Base-by-base conservation (phyloP, 169 alveolate genomes). In the Cardiosporidium cionae region DNA sequence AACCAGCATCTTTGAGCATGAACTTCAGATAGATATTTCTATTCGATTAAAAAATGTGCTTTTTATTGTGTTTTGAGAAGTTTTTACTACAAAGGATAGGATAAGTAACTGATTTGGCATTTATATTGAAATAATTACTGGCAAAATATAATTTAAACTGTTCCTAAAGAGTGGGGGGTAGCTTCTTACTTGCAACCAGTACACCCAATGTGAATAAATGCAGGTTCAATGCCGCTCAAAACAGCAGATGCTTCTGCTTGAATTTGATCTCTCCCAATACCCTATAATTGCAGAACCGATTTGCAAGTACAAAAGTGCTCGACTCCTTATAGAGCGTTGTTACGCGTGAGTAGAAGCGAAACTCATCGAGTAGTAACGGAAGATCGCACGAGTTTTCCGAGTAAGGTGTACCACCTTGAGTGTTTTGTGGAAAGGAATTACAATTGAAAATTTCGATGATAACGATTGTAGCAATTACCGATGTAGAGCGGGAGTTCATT, bases 151-250 rank as follows among this genome's bases (percentile, higher is more conserved):
- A n/a, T n/a, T n/a, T n/a, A n/a, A n/a, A n/a, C n/a, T n/a, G n/a
- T n/a, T n/a, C n/a, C n/a, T n/a, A n/a, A n/a, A n/a, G n/a, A n/a
- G n/a, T n/a, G n/a, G n/a, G n/a, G n/a, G n/a, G n/a, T n/a, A n/a
- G n/a, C n/a, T n/a, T n/a, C 80, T 27, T 71, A 87, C 91, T 88
- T 88, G 89, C 95, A 90, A 81, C 86, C 82, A 67, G 84, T 83
- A 84, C 95, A 90, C 7, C 94, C 95, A 37, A 90, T 84, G 65
- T 86, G 86, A 16, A 90, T 69, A 74, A 79, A 90, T 22, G 95
- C 88, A 37, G 95, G 90, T 77, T 91, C 94, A 23, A 91, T 37
- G 32, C 95, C 95, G 28, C 90, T 90, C 58, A 91, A 73, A 9
- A 87, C 74, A 27, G 78, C 32, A 58, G 89, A 58, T 2, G 91